Evolutionary conservation across 1,139 yeast species (phyloP).

Genomic region (Nematodospora anomalae): DNA sequence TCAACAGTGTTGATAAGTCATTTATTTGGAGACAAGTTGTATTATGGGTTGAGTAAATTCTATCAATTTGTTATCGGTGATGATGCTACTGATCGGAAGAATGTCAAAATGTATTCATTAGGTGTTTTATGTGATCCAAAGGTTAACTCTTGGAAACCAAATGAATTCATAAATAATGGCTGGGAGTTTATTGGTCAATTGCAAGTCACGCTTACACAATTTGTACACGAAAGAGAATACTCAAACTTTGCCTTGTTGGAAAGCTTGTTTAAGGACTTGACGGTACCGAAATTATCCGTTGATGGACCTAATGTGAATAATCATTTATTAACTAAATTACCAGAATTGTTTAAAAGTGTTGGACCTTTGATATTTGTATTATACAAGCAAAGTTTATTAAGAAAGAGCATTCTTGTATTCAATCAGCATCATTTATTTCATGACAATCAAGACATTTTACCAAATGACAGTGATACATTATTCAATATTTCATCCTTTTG

Average conservation of each 20-base stretch:
- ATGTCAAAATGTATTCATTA: conserved; percentile 62
- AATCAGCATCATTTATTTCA: conserved; percentile 36
- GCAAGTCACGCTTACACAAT: conserved; percentile 40
- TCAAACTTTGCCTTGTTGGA: conserved; percentile 24
- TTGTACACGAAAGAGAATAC: conserved; percentile 24
- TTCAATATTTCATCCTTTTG: conserved; percentile 29
- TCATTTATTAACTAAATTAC: conserved; percentile 54
- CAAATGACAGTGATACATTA: conserved; percentile 9
- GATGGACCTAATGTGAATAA: conserved; percentile 21
- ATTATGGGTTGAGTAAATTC: conserved; percentile 41
- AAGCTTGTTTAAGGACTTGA: conserved; percentile 18
- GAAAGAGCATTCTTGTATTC: conserved; percentile 62
- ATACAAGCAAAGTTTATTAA: conserved; percentile 66
- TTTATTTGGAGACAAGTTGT: conserved; percentile 23
- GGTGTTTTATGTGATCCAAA: conserved; percentile 58
- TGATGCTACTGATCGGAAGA: conserved; percentile 36
- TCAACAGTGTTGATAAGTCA: conserved; percentile 48
- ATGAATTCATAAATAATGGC: conserved; percentile 50
- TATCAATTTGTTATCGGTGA: conserved; percentile 26
- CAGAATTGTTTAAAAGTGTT: conserved; percentile 47
- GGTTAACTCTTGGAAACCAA: conserved; percentile 49
- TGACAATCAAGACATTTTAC: conserved; percentile 12
- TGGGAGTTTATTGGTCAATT: conserved; percentile 58
- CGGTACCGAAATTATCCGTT: conserved; percentile 2
- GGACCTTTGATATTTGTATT: conserved; percentile 76